Base-by-base conservation (phyloP, 2,329 filamentous ascomycete species). In the Scytalidium lignicola region DNA sequence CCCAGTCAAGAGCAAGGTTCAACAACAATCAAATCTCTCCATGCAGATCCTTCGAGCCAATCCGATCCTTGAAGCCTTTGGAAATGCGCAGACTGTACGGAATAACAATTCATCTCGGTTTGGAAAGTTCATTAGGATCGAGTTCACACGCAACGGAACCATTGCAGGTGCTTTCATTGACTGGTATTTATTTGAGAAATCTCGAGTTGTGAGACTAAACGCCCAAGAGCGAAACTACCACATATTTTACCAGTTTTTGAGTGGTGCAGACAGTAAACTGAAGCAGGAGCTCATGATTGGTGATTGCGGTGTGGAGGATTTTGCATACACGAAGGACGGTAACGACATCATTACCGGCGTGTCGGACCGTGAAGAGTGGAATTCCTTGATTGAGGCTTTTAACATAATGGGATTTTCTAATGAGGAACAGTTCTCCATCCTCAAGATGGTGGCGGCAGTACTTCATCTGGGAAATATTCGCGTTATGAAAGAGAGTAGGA, bases 51-150 rank as follows among this genome's bases (percentile, higher is more conserved):
- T 99, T 40, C 83, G 92, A 41, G 93, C 93, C 51, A 99, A 99
- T 65, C 93, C 93, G 0, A 99, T 99, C 44, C 80, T 99, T 2
- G 95, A 99, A 77, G 88, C 93, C 1, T 99, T 99, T 62, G 95
- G 95, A 52, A 99, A 99, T 64, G 93, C 93, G 1, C 95, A 99
- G 66, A 99, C 93, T 0, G 90, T 99, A 23, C 82, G 93, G 47
- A 99, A 99, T 68, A 93, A 99, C 72, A 99, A 99, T 66, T 99
- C 93, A 0, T 99, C 93, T 4, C 84, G 93, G 55, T 99, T 99
- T 62, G 93, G 93, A 64, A 99, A 99, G 67, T 99, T 99, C 63
- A 99, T 99, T 65, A 82, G 95, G 44, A 99, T 99, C 62, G 90
- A 96, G 65, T 96, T 99, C 69, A 90, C 83, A 28, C 80, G 88